Base-by-base conservation (phyloP, 495 filamentous ascomycete species). In the Daldinia caldariorum region DNA sequence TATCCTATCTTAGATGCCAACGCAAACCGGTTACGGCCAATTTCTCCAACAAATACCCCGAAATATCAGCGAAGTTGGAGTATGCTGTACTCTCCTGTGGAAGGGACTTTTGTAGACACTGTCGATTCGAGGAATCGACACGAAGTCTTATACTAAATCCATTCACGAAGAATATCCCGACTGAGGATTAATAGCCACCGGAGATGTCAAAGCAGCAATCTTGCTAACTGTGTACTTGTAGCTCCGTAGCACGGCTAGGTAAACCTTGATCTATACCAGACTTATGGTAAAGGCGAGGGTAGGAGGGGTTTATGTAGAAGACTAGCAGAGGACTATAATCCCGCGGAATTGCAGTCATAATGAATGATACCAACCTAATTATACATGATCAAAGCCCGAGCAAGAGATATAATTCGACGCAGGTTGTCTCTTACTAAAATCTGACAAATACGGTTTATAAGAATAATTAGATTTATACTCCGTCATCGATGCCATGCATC, bases 371-470 rank as follows among this genome's bases (percentile, higher is more conserved):
- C 8, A 13, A 56, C 32, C 22, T 31, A 47, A 72, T 61, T 65
- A 45, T 64, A 50, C 64, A 67, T 38, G 16, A 49, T 16, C 70
- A 68, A 72, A 68, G 31, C 56, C 70, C 70, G 64, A 72, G 3
- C 20, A 58, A 56, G 50, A 65, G 4, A 64, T 57, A 18, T 72
- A 58, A 72, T 72, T 68, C 60, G 69, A 64, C 58, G 29, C 12
- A 67, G 16, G 16, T 63, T 62, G 58, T 26, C 39, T 45, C 35
- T 16, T 14, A 34, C 49, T 50, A 58, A 67, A 61, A 26, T 61
- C 55, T 72, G 55, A 72, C 70, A 65, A 72, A 72, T 68, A 53
- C 31, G 31, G 61, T 68, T 58, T 56, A 47, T 68, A 68, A 66
- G 20, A 49, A 64, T n/a, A 60, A 51, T 39, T 37, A 50, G 47